A percentile compares a stretch with the other conserved stretches of the same genome.
Evolutionary conservation across 2,329 filamentous ascomycete species (phyloP).

Genomic region (Cryphonectria japonica): DNA sequence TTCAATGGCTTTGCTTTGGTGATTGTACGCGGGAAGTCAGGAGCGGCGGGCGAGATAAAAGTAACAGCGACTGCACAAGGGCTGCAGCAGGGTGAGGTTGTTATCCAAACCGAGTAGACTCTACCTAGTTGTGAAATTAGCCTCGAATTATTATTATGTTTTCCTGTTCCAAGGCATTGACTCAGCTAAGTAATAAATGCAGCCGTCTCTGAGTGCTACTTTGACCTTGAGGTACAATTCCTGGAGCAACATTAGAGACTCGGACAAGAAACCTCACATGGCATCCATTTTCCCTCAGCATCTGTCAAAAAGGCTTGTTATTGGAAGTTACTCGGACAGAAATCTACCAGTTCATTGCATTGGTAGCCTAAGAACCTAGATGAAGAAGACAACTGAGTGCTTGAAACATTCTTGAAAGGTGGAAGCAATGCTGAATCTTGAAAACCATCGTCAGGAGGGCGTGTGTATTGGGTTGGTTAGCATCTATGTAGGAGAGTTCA

Average conservation of each 20-base stretch:
- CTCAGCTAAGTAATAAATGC: not conserved
- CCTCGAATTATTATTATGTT: not conserved
- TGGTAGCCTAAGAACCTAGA: no score
- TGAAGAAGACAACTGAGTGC: not conserved
- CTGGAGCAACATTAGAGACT: not conserved
- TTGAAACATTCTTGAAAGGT: not conserved
- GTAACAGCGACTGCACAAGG: constrained; percentile 7
- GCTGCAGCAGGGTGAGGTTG: not conserved
- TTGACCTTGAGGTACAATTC: not conserved
- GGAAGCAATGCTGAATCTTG: not conserved
- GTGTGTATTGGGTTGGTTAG: not conserved
- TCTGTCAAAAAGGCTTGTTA: not conserved
- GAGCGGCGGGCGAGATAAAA: constrained; percentile 28
- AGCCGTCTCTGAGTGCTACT: not conserved
- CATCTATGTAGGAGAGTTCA: not conserved
- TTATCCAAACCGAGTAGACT: constrained; percentile 6
- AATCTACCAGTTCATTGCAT: not conserved
- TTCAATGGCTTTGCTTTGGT: constrained; percentile 47
- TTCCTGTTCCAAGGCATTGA: not conserved
- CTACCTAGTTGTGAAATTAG: not conserved
- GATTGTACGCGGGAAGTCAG: constrained; percentile 41
- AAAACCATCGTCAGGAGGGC: not conserved
- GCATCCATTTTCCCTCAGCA: not conserved
- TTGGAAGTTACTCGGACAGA: no score
- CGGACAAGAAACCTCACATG: no score